Conservation (phyloP, 2,329 filamentous ascomycete genomes). For the Aspergillus ochraceoroseus region DNA sequence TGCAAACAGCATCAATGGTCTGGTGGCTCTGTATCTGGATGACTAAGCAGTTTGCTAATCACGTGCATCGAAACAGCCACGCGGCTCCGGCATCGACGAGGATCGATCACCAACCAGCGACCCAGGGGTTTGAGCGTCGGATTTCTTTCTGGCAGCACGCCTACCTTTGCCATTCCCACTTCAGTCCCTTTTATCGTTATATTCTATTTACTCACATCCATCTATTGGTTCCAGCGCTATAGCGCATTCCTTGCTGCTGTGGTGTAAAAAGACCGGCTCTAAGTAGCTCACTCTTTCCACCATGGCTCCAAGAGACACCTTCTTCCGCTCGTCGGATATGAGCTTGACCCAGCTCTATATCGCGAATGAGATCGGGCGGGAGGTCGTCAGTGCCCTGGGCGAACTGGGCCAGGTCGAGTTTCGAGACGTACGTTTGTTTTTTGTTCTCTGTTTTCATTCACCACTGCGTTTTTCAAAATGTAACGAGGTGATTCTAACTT, state of each 20-base stretch:
- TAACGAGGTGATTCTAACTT: not conserved
- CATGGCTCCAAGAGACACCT: slow-evolving; percentile 75
- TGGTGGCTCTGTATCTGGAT: no score
- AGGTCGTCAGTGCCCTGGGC: slow-evolving; percentile 92
- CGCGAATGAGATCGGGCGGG: slow-evolving; percentile 95
- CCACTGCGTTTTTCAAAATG: no score
- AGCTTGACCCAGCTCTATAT: slow-evolving; percentile 99
- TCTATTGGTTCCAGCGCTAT: slow-evolving; percentile 2
- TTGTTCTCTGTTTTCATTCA: slow-evolving; percentile 5
- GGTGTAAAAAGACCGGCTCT: slow-evolving; percentile 24
- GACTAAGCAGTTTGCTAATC: slow-evolving; percentile 4
- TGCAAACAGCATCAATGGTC: no score
- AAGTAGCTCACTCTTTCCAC: slow-evolving; percentile 26
- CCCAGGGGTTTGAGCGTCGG: slow-evolving; percentile 4
- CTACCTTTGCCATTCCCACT: slow-evolving; percentile 1
- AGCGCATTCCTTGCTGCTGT: slow-evolving; percentile 11
- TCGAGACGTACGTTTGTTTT: slow-evolving; percentile 68
- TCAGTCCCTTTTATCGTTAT: slow-evolving; percentile 14
- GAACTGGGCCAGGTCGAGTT: slow-evolving; percentile 97
- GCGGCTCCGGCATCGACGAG: slow-evolving; percentile 14
- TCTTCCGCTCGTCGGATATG: slow-evolving; percentile 99
- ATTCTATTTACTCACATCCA: slow-evolving; percentile 2
- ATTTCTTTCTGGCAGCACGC: slow-evolving; percentile 19
- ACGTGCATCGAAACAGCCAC: slow-evolving; percentile 23
- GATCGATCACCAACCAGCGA: slow-evolving; percentile 7